Conservation (phyloP, 1,284 basidiomycete genomes). For the Polyporus tsugae region DNA sequence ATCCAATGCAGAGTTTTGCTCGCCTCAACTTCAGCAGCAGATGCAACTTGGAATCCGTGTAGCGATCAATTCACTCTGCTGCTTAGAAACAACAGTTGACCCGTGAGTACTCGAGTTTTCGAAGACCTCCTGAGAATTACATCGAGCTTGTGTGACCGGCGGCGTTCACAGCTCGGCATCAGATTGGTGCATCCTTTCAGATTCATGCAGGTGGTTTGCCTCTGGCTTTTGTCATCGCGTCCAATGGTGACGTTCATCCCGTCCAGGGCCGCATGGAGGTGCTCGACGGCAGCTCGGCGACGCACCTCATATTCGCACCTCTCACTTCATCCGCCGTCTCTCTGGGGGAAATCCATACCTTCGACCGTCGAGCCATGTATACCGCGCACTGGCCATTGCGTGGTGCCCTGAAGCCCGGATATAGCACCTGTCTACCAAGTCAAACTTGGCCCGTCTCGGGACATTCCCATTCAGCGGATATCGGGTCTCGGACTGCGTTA, state of each 20-base stretch:
- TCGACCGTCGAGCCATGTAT: not conserved
- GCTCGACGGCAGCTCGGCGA: not conserved
- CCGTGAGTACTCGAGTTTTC: not conserved
- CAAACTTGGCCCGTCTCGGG: not conserved
- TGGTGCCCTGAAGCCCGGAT: not conserved
- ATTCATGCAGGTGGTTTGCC: not conserved
- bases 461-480: not conserved
- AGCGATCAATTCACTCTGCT: too few species aligned
- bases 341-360: not conserved
- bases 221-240: not conserved
- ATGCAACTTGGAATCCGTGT: not conserved
- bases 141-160: conserved; percentile 8
- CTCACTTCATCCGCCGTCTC: not conserved
- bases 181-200: not conserved
- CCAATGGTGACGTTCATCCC: not conserved
- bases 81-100: not conserved
- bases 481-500: not conserved
- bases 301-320: not conserved
- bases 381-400: not conserved
- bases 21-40: not conserved
- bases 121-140: not conserved
- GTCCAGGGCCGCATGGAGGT: not conserved
- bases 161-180: not conserved
- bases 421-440: not conserved
- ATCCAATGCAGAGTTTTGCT: not conserved